A percentile compares a stretch with the other conserved stretches of the same genome.
Conservation (phyloP, 2,329 filamentous ascomycete genomes). For the Hypoxylon sp. region DNA sequence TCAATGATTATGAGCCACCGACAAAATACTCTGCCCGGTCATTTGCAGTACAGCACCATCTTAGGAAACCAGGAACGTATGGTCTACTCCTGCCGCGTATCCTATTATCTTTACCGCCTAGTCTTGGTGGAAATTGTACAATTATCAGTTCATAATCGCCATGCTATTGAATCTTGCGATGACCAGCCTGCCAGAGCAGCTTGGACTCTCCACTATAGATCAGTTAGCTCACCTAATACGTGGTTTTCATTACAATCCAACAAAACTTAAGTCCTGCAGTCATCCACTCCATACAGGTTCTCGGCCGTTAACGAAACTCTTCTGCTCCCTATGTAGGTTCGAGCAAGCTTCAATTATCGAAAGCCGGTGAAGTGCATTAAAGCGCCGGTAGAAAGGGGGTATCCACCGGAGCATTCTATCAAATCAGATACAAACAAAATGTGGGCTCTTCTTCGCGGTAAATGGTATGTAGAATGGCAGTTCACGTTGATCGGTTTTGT, state of each 20-base stretch:
- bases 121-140: background rate
- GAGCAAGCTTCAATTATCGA: conserved; percentile 8
- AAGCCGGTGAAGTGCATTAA: conserved; percentile 5
- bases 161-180: conserved; percentile 19
- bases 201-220: conserved; percentile 14
- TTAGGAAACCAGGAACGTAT: too few species aligned
- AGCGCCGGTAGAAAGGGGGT: conserved; percentile 12
- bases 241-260: conserved; percentile 29
- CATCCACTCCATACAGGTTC: conserved; percentile 23
- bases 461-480: conserved; percentile 4
- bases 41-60: too few species aligned
- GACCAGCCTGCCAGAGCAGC: conserved; percentile 9
- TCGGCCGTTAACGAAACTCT: conserved; percentile 34
- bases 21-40: conserved; percentile 4
- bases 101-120: background rate
- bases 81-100: background rate
- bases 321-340: conserved; percentile 8
- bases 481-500: conserved; percentile 23
- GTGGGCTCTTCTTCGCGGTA: conserved; percentile 12
- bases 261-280: conserved; percentile 32
- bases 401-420: conserved; percentile 2
- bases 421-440: conserved; percentile 18
- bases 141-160: background rate
- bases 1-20: conserved; percentile 25
- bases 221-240: conserved; percentile 22